Evolutionary conservation across 805 yeast genomes (phyloP).

Genomic region (Candida maltosa): DNA sequence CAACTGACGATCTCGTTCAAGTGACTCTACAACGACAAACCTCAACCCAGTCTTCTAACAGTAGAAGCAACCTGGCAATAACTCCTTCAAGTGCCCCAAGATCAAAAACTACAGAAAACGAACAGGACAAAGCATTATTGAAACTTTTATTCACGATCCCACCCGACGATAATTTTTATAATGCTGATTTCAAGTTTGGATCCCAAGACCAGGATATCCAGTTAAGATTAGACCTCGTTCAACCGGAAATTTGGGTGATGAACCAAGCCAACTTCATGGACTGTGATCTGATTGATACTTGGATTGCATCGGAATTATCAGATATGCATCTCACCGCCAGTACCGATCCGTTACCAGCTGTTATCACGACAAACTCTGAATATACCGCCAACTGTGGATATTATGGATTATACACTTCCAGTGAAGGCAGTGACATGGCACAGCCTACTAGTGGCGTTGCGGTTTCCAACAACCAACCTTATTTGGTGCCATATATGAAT

Average conservation of each 20-base stretch:
- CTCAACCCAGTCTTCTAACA: too few species aligned
- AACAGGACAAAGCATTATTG: slow-evolving; percentile 4
- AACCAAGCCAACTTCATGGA: slow-evolving; percentile 19
- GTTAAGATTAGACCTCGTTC: slow-evolving; percentile 28
- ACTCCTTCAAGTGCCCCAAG: too few species aligned
- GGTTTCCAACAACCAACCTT: slow-evolving; percentile 13
- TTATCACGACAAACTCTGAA: slow-evolving; percentile 17
- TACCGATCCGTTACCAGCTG: slow-evolving; percentile 8
- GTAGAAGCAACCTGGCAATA: too few species aligned
- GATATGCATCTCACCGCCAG: slow-evolving; percentile 1
- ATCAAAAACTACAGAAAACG: slow-evolving; percentile 2
- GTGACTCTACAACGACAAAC: too few species aligned
- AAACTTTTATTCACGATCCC: slow-evolving; percentile 14
- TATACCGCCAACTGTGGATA: slow-evolving; percentile 26
- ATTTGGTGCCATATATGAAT: slow-evolving; percentile 26
- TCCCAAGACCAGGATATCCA: slow-evolving; percentile 1
- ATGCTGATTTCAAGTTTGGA: slow-evolving; percentile 11
- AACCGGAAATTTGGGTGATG: slow-evolving; percentile 38
- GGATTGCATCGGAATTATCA: slow-evolving; percentile 15
- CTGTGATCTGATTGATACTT: slow-evolving; percentile 19
- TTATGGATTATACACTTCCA: slow-evolving; percentile 21
- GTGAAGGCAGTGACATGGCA: slow-evolving; percentile 10
- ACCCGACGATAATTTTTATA: slow-evolving; percentile 14
- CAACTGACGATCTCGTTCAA: too few species aligned
- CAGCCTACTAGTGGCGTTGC: slow-evolving; percentile 9